Evolutionary conservation across 176 grass and related monocot species (phyloP).

Genomic region (Ananas comosus): DNA sequence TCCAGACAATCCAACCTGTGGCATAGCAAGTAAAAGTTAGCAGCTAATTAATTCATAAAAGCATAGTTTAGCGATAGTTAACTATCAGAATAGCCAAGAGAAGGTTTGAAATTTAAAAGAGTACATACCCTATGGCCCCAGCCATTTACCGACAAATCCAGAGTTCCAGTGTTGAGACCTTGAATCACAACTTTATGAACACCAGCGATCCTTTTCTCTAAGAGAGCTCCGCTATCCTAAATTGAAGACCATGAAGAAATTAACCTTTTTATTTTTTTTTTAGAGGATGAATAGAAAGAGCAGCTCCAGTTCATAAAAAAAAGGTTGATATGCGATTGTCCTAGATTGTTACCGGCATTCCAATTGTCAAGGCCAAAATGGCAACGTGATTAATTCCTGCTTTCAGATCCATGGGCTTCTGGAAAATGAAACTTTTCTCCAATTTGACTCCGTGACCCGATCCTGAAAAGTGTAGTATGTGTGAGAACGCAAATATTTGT

Average conservation of each 20-base stretch:
- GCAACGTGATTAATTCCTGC: constrained; percentile 59
- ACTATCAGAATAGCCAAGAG: neutral
- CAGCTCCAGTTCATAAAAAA: neutral
- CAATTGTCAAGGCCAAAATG: constrained; percentile 30
- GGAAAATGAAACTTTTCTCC: constrained; percentile 51
- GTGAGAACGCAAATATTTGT: neutral
- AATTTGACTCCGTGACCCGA: constrained; percentile 55
- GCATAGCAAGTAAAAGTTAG: neutral
- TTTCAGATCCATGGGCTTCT: constrained; percentile 35
- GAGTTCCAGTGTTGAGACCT: constrained; percentile 71
- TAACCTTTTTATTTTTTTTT: no score
- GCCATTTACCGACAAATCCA: constrained; percentile 57
- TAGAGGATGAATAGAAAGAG: neutral
- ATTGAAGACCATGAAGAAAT: neutral
- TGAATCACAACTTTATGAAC: constrained; percentile 33
- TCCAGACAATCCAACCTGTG: constrained; percentile 36
- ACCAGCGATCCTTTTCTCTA: constrained; percentile 63
- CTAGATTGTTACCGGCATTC: constrained; percentile 21
- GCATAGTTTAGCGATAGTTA: neutral
- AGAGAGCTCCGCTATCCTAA: constrained; percentile 72
- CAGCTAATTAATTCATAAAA: neutral
- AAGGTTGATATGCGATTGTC: neutral
- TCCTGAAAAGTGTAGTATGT: constrained; percentile 19
- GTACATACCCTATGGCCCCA: constrained; percentile 58
- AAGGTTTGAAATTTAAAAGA: neutral